Evolutionary conservation across 2,329 filamentous ascomycete species (phyloP).

Genomic region (Botrytis sinoallii): DNA sequence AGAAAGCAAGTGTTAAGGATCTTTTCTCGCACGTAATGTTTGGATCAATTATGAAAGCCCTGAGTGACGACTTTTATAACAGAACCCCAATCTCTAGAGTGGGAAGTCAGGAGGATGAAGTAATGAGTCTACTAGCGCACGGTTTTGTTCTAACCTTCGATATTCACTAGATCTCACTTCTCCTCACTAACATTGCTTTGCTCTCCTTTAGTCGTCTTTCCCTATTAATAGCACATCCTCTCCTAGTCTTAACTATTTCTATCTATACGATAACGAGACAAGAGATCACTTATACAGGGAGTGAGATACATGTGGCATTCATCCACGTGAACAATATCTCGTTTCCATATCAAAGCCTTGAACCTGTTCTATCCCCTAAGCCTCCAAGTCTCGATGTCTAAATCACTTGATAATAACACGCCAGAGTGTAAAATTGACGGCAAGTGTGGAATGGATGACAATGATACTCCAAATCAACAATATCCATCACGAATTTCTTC

Average conservation of each 20-base stretch:
- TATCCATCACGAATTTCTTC: neutral
- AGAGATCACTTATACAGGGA: fast-evolving
- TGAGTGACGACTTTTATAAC: fast-evolving
- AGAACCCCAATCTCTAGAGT: fast-evolving
- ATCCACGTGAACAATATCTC: neutral
- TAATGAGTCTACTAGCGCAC: neutral
- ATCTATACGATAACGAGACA: neutral
- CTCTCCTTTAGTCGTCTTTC: fast-evolving
- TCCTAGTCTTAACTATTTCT: neutral
- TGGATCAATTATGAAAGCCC: neutral
- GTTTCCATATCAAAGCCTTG: neutral
- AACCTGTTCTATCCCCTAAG: neutral
- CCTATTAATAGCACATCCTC: neutral
- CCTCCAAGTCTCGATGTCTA: neutral
- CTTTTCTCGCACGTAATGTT: neutral
- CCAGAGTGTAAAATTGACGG: neutral
- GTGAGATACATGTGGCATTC: neutral
- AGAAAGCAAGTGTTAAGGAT: no score
- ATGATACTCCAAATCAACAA: neutral
- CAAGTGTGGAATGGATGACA: neutral
- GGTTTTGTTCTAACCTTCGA: neutral
- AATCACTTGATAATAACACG: neutral
- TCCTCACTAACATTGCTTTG: neutral
- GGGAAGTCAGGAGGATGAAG: neutral
- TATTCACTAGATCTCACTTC: neutral